These are phyloP conservation scores for Neofusicoccum ribis DNA, from an alignment of 2,329 filamentous ascomycete genomes.

Conservation along the genomic window DNA sequence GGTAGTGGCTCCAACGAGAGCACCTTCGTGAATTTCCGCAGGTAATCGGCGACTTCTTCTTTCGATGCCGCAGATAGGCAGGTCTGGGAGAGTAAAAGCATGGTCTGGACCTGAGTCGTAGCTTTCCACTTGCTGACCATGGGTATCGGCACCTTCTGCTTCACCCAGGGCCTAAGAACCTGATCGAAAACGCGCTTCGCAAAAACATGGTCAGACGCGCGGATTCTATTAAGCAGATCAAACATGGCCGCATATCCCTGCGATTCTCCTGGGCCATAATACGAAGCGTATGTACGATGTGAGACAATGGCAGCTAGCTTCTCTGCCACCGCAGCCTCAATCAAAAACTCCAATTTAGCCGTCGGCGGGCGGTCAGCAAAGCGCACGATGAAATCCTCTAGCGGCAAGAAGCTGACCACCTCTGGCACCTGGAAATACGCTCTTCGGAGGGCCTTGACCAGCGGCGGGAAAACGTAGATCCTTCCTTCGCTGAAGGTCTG, in stretches of 20 bases:
- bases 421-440: slow-evolving; percentile 31
- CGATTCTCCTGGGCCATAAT: slow-evolving; percentile 47
- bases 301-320: slow-evolving; percentile 33
- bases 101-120: slow-evolving; percentile 49
- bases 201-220: slow-evolving; percentile 27
- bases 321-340: slow-evolving; percentile 44
- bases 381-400: slow-evolving; percentile 42
- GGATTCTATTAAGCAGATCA: slow-evolving; percentile 45
- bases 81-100: slow-evolving; percentile 45
- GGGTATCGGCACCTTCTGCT: slow-evolving; percentile 44
- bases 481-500: slow-evolving; percentile 34
- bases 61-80: slow-evolving; percentile 28
- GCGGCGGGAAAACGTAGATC: slow-evolving; percentile 35
- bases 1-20: slow-evolving; percentile 50
- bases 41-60: slow-evolving; percentile 32
- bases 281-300: slow-evolving; percentile 40
- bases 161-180: slow-evolving; percentile 45
- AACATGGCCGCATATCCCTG: slow-evolving; percentile 47
- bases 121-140: slow-evolving; percentile 51
- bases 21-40: slow-evolving; percentile 42
- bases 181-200: slow-evolving; percentile 34
- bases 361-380: slow-evolving; percentile 44
- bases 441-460: slow-evolving; percentile 33
- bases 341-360: slow-evolving; percentile 45
- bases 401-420: slow-evolving; percentile 33